Base-by-base conservation (phyloP, 148 eudicot genomes). In the Diospyros kaki region DNA sequence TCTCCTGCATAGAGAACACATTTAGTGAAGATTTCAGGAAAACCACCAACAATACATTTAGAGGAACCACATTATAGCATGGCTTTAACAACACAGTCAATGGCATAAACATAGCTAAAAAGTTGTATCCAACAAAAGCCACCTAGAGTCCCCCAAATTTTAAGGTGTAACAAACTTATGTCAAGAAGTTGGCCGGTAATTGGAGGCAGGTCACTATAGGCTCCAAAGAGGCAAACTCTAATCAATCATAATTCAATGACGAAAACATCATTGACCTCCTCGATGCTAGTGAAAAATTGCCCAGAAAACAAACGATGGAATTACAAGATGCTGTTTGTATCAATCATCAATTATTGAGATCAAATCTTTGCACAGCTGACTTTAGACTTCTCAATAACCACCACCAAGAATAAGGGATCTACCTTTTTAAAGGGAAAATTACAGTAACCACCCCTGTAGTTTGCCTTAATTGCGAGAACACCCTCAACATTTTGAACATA, bases 1-100 rank as follows among this genome's bases (percentile, higher is more conserved):
- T 95, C 74, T 89, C 89, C 98, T 94, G 84, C 79, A 85, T 51
- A 9, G 73, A 76, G 8, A 70, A 62, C 45, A 58, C 38, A 41
- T 69, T 38, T 62, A 52, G 4, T 66, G 18, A 58, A 4, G 28
- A 53, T 75, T 64, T 69, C 68, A 64, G 56, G 52, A 77, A 42
- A 40, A 48, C 7, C 2, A 39, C 18, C 13, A 10, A 38, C 62
- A 18, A 28, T 6, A 48, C 69, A 68, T 56, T 39, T 10, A 15
- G 5, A 73, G 52, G 66, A 14, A 62, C 64, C 48, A 52, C 17
- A 71, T 59, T 53, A 2, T 64, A 42, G 6, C 8, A 11, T 13
- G 28, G 40, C 42, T 72, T 64, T 50, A 65, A 67, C 14, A 50
- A 42, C n/a, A 74, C 28, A 28, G 28, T 28, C 28, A 28, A 28